Percentiles rank a stretch among this genome's conserved stretches.
These are phyloP conservation scores for Aspergillus nidulans DNA, from an alignment of 495 filamentous ascomycete genomes.

Conservation along the genomic window DNA sequence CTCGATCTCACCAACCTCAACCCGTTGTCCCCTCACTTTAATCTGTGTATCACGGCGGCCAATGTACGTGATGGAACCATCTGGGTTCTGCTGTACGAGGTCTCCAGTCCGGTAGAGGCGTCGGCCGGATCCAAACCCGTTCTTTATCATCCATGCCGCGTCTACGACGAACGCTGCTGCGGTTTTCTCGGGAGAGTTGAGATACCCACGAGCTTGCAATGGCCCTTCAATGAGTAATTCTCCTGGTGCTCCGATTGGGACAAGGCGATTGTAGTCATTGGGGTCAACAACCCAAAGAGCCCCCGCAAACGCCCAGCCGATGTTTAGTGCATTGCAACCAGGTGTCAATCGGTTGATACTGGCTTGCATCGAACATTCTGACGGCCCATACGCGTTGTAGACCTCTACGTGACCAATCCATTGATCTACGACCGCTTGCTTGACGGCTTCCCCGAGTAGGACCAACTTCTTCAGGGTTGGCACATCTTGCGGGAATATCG, in stretches of 20 bases:
- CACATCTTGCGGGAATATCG: conserved; percentile 17
- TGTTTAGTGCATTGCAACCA: conserved; percentile 1
- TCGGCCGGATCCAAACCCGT: conserved; percentile 24
- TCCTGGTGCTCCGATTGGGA: conserved; percentile 48
- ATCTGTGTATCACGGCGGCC: conserved; percentile 45
- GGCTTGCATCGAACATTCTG: conserved; percentile 20
- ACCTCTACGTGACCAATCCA: conserved; percentile 13
- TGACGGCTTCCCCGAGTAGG: conserved; percentile 25
- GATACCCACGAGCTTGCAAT: conserved; percentile 45
- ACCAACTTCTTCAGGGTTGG: conserved; percentile 20
- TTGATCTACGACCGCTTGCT: conserved; percentile 1
- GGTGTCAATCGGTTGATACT: not conserved
- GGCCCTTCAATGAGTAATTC: conserved; percentile 54
- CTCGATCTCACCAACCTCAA: conserved; percentile 44
- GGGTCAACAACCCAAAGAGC: conserved; percentile 50
- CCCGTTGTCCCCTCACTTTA: conserved; percentile 43
- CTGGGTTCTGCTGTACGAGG: conserved; percentile 27
- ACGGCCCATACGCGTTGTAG: conserved; percentile 22
- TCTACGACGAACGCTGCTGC: conserved; percentile 40
- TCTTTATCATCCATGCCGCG: conserved; percentile 35
- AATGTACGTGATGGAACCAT: conserved; percentile 33
- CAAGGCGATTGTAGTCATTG: conserved; percentile 41
- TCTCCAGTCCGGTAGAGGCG: conserved; percentile 43
- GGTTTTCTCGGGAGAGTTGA: conserved; percentile 40
- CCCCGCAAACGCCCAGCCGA: conserved; percentile 15